Evolutionary conservation across 1,284 basidiomycete species (phyloP), one percentile per base, ranked within the genome.

Genomic region (Meira nashicola): DNA sequence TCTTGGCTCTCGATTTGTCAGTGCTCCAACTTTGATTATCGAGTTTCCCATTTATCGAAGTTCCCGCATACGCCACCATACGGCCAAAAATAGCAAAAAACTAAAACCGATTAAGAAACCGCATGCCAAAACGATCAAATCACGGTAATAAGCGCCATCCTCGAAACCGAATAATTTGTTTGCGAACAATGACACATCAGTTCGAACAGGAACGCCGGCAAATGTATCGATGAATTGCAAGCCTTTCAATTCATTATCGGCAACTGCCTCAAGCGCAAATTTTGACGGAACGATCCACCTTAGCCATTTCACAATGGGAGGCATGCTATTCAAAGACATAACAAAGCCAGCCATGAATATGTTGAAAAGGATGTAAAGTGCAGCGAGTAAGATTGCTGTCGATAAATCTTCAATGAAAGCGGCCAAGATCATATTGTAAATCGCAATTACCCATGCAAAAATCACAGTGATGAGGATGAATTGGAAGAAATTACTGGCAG

Each of bases 191-290:
- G 65, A 64, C 1, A 68, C 68, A 8, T 43, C 46, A 8, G 63
- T 54, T 2, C 54, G 57, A 37, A 68, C 57, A 1, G 23, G n/a
- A 1, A 69, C 25, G 14, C 55, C 62, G 0, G 64, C 64, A 37
- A 54, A 19, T 0, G 15, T 67, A 47, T 73, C 71, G 1, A 63
- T 48, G 52, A 73, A 52, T 57, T 64, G 51, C 25, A 73, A 53
- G 0, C 65, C 69, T 11, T 51, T 25, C 15, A 73, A 38, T 55
- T 73, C 65, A 55, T 70, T 64, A 14, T 41, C 55, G 10, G 67
- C 66, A 33, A 71, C 67, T 21, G 70, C 71, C 57, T 73, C 71
- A 43, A 73, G 54, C 17, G 70, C 69, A 46, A 65, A 73, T 64
- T 70, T 71, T 57, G 69, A 63, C 11, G 64, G 64, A 17, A 57